phyloP scores from a whole-genome alignment of 768 basidiomycete genomes.

The Suillus occidentalis region DNA sequence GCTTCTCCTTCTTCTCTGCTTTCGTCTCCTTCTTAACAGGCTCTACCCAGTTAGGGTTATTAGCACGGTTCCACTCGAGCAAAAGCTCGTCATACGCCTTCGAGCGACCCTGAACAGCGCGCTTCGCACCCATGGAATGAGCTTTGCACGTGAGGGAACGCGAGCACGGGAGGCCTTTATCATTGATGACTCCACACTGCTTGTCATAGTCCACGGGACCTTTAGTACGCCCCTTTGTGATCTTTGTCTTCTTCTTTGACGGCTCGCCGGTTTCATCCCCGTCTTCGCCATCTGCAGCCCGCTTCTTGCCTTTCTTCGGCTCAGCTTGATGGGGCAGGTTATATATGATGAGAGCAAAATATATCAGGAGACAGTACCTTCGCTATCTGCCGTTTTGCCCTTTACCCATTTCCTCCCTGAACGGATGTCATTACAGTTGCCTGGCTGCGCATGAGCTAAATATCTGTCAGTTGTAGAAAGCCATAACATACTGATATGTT shows the following conservation, averaged over 20 bases:
- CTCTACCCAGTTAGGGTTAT: constrained; percentile 87
- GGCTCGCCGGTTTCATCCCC: constrained; percentile 63
- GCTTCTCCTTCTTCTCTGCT: constrained; percentile 83
- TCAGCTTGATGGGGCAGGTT: constrained; percentile 21
- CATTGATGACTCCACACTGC: constrained; percentile 97
- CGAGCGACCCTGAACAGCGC: constrained; percentile 85
- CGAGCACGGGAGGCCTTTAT: constrained; percentile 89
- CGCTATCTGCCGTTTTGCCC: constrained; percentile 49
- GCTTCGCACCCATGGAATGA: constrained; percentile 96
- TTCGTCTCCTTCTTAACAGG: constrained; percentile 86
- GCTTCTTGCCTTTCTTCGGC: constrained; percentile 69
- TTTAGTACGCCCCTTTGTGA: constrained; percentile 77
- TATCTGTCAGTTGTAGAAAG: constrained; percentile 2
- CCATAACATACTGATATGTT: constrained; percentile 68
- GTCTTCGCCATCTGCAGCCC: constrained; percentile 74
- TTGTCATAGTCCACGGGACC: constrained; percentile 89
- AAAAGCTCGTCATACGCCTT: constrained; percentile 83
- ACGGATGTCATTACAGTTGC: constrained; percentile 61
- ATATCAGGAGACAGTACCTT: constrained; percentile 35
- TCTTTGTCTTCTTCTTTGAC: constrained; percentile 79
- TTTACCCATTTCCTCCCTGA: constrained; percentile 56
- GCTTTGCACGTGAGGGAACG: constrained; percentile 97
- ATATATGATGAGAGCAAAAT: constrained; percentile 8
- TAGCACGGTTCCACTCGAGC: constrained; percentile 86
- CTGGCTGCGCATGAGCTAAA: constrained; percentile 34